Evolutionary conservation across 495 filamentous ascomycete species (phyloP).

Genomic region (Penicillium macrosclerotiorum): DNA sequence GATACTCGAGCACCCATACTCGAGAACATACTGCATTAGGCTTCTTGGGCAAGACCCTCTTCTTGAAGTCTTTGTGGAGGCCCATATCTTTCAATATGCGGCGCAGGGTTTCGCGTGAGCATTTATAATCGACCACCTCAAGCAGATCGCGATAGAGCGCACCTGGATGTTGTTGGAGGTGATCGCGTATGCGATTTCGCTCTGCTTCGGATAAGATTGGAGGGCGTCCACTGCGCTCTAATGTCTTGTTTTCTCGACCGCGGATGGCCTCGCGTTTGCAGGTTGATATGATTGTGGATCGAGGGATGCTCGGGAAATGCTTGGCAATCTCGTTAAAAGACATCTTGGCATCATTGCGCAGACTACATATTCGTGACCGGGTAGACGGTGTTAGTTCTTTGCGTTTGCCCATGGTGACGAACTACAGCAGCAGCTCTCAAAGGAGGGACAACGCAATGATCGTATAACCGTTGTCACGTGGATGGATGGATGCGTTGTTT

Average conservation of each 20-base stretch:
- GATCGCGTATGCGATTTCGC: not conserved
- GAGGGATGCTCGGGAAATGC: not conserved
- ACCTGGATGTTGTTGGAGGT: not conserved
- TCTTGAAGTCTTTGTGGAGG: not conserved
- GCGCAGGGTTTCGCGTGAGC: not conserved
- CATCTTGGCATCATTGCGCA: not conserved
- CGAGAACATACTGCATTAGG: too few species aligned
- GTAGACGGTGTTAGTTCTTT: not conserved
- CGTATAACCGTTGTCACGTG: too few species aligned
- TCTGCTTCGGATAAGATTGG: not conserved
- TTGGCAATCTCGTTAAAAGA: not conserved
- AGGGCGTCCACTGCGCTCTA: not conserved
- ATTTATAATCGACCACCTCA: not conserved
- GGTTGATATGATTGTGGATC: not conserved
- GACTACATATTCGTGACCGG: not conserved
- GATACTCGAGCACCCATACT: too few species aligned
- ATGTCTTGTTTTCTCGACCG: not conserved
- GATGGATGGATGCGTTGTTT: too few species aligned
- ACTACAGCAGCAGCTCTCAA: too few species aligned
- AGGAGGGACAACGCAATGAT: too few species aligned
- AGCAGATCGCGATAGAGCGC: not conserved
- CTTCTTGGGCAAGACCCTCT: too few species aligned
- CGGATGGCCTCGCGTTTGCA: not conserved
- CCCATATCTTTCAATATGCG: not conserved
- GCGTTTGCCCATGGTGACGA: not conserved